A percentile compares a stretch with the other conserved stretches of the same genome.
Conservation (phyloP, 176 grass and related monocot genomes). For the Oryza nivara region DNA sequence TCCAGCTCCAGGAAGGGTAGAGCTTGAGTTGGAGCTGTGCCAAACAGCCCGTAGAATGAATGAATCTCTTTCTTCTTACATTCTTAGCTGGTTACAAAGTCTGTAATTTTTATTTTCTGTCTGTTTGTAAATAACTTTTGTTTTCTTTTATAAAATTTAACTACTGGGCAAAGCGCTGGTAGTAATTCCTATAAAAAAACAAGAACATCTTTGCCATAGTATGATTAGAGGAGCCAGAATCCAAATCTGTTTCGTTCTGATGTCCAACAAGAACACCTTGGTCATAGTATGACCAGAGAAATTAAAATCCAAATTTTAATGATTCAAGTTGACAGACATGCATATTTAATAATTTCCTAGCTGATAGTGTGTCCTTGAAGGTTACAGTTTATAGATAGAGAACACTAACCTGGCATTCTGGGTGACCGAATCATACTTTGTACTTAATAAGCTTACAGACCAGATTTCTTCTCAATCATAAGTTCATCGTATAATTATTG, state of each 20-base stretch:
- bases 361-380: background rate
- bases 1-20: too few relatives aligned
- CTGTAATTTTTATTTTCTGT: too few relatives aligned
- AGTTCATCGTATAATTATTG: conserved; percentile 62
- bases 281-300: background rate
- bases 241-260: conserved; percentile 1
- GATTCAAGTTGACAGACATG: background rate
- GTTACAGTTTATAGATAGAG: background rate
- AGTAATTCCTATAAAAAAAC: too few relatives aligned
- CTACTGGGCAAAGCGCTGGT: too few relatives aligned
- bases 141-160: too few relatives aligned
- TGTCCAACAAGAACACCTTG: conserved; percentile 2
- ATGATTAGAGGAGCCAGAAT: conserved; percentile 10
- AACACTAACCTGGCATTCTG: conserved; percentile 86
- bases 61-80: too few relatives aligned
- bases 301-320: conserved; percentile 11
- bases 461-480: conserved; percentile 84
- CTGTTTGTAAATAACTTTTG: too few relatives aligned
- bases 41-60: too few relatives aligned
- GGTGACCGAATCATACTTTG: conserved; percentile 85
- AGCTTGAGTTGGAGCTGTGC: too few relatives aligned
- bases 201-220: background rate
- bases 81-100: too few relatives aligned
- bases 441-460: conserved; percentile 89
- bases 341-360: conserved; percentile 15